Conservation (phyloP, 768 basidiomycete species). For the Sporobolomyces phaffii region DNA sequence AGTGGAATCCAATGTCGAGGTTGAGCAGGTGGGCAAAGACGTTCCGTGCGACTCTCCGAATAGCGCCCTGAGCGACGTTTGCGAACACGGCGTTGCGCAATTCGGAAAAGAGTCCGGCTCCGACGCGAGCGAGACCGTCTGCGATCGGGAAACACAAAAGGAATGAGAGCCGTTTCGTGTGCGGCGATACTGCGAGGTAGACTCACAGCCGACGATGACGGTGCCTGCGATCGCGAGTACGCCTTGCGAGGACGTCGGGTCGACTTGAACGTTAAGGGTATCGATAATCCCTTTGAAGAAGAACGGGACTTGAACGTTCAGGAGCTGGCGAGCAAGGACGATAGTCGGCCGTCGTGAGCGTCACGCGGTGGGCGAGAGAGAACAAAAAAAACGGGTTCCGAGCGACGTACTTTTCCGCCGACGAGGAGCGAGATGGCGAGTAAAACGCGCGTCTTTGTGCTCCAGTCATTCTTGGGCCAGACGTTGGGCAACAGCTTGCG, state of each 20-base stretch:
- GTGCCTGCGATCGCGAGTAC: conserved; percentile 90
- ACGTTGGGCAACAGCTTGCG: conserved; percentile 76
- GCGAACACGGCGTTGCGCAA: conserved; percentile 93
- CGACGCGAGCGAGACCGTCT: conserved; percentile 88
- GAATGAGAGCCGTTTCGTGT: not conserved
- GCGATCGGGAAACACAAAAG: not conserved
- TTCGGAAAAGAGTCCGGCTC: conserved; percentile 83
- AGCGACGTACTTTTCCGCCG: conserved; percentile 71
- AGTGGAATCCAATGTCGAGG: conserved; percentile 85
- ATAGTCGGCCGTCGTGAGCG: not conserved
- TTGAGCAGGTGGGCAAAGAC: conserved; percentile 90
- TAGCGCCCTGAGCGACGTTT: conserved; percentile 86
- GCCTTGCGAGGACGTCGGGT: conserved; percentile 58
- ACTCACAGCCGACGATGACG: conserved; percentile 81
- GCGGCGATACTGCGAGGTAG: too few species aligned
- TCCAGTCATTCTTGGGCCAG: conserved; percentile 75
- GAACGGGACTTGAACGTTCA: conserved; percentile 97
- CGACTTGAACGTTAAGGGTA: conserved; percentile 72
- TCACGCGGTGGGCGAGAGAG: not conserved
- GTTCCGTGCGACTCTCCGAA: conserved; percentile 88
- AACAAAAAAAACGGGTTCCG: not conserved
- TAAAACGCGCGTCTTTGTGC: conserved; percentile 71
- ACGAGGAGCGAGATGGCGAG: conserved; percentile 74
- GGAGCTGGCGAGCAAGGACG: conserved; percentile 53
- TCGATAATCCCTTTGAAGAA: conserved; percentile 91